A percentile compares a stretch with the other conserved stretches of the same genome.
phyloP scores from a whole-genome alignment of 2,329 filamentous ascomycete species.

The Ophiostoma quercus region DNA sequence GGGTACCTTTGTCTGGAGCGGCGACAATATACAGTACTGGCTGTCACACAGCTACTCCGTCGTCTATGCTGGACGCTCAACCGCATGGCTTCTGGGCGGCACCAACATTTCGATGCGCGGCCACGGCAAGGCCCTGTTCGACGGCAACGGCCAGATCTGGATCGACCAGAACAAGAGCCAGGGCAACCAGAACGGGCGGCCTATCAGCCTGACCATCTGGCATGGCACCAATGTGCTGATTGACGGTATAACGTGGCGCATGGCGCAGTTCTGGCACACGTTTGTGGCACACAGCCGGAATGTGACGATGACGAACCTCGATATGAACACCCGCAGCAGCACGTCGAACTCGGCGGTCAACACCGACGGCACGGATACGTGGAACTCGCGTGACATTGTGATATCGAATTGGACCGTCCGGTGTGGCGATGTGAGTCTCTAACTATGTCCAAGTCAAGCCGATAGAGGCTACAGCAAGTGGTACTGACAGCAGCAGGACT shows the following conservation, averaged over 20 bases:
- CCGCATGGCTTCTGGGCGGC: background rate
- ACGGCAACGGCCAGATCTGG: background rate
- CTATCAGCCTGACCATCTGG: too few species aligned
- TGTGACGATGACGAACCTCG: constrained; percentile 49
- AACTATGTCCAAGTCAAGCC: background rate
- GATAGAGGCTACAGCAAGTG: background rate
- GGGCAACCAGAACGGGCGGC: too few species aligned
- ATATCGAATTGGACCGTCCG: background rate
- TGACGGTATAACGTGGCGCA: constrained; percentile 34
- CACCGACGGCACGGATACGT: constrained; percentile 48
- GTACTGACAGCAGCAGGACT: constrained; percentile 33
- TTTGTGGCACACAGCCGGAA: constrained; percentile 41
- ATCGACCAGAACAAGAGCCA: background rate
- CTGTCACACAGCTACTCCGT: background rate
- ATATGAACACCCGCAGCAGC: constrained; percentile 45
- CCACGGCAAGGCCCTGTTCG: background rate
- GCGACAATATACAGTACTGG: too few species aligned
- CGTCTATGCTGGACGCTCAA: background rate
- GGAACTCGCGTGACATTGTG: constrained; percentile 38
- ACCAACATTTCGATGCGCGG: background rate
- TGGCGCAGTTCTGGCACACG: constrained; percentile 48
- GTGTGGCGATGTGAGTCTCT: background rate
- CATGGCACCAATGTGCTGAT: background rate
- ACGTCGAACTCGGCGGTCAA: constrained; percentile 44
- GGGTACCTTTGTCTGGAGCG: too few species aligned